Conservation (phyloP, 176 grass and related monocot species). For the Hordeum vulgare region MorexV3_pseudomolecules_assembly NC_058524.1:15437992-15438491, state of each 20-base stretch:
- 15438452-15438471: background rate
- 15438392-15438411: too few relatives aligned
- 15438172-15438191: background rate
- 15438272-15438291: background rate
- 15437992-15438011: background rate
- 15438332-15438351: background rate
- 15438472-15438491: background rate
- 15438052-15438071: constrained; percentile 16
- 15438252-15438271: background rate
- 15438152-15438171: background rate
- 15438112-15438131: constrained; percentile 18
- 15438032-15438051: constrained; percentile 44
- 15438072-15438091: background rate
- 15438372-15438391: background rate
- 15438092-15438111: background rate
- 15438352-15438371: background rate
- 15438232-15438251: background rate
- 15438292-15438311: background rate
- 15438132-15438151: background rate
- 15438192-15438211: background rate
- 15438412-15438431: background rate
- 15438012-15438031: constrained; percentile 43
- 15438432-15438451: background rate
- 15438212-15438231: background rate
- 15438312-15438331: background rate